Evolutionary conservation across 805 yeast species (phyloP), one percentile per base, ranked within the genome.

Genomic region (Tetrapisispora arboricola): DNA sequence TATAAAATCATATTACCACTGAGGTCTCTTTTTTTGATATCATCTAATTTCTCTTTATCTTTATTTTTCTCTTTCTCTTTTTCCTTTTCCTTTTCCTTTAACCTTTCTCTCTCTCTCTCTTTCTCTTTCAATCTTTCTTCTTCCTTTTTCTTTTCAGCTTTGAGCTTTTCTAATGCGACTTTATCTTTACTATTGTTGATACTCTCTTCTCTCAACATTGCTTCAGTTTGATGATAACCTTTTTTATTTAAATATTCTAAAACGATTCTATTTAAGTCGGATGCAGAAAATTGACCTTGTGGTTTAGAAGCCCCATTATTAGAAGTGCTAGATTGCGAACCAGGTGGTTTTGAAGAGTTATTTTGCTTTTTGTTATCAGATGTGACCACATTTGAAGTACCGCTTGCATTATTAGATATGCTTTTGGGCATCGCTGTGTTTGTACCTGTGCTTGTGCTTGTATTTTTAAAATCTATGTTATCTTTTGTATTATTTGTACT

Each of bases 211-310:
- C 98, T 75, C 38, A 92, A 71, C 80, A 88, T 84, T 2, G 95
- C 87, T 60, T 92, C 99, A 0, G 98, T 90, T 50, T 81, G 78
- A 50, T 84, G 88, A 56, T 86, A 92, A 2, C 99, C 99, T 60
- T 88, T 87, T 55, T 92, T 90, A 59, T 80, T 83, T 49, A 92
- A 71, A 53, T 90, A 92, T 53, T 92, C 98, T 53, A 92, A 69
- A 26, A 92, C 97, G 55, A 92, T 85, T 47, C 92, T 70, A 60
- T 88, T 90, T 57, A 92, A 70, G 59, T 92, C 97, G 5, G 90
- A 87, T 37, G 84, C 86, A 0, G 94, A 78, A 45, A 78, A 58
- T 11, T 58, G 59, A 16, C 62, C 57, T 16, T 43, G 43, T 12
- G 56, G 50, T 30, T 49, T 46, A 8, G 32, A 22, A 32, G 34